Evolutionary conservation across 345 rosid genomes (phyloP).

Genomic region (Crucihimalaya himalaica): DNA sequence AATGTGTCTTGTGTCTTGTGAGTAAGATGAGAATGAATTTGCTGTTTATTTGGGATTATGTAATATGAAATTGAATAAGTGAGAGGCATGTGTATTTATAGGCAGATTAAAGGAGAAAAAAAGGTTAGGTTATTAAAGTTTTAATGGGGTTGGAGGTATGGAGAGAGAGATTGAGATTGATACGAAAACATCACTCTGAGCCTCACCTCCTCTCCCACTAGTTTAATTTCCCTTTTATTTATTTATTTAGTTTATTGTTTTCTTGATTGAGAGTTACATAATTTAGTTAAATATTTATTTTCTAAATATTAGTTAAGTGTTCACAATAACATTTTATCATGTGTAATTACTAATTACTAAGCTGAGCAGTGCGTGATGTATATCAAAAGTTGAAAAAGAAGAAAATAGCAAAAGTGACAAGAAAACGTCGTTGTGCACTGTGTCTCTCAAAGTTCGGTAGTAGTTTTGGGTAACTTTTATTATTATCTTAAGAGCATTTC

Average conservation of each 20-base stretch:
- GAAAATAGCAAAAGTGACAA: slow-evolving; percentile 11
- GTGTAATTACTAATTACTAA: slow-evolving; percentile 28
- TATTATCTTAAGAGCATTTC: no score
- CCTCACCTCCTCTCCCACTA: slow-evolving; percentile 21
- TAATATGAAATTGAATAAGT: slow-evolving; percentile 19
- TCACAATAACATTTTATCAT: slow-evolving; percentile 27
- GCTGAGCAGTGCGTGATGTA: slow-evolving; percentile 31
- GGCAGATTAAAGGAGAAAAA: slow-evolving; percentile 1
- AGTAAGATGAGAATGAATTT: slow-evolving; percentile 7
- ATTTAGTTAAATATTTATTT: neutral
- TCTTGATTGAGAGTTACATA: slow-evolving; percentile 2
- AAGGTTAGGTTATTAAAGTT: slow-evolving; percentile 31
- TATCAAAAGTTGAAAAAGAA: slow-evolving; percentile 2
- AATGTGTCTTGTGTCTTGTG: slow-evolving; percentile 16
- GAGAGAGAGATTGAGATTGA: slow-evolving; percentile 35
- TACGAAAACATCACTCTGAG: slow-evolving; percentile 36
- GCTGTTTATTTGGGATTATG: neutral
- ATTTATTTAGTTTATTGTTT: neutral
- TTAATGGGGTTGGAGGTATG: slow-evolving; percentile 40
- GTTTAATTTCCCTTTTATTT: neutral
- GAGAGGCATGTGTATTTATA: slow-evolving; percentile 33
- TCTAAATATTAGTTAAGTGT: neutral
- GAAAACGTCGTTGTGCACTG: slow-evolving; percentile 7
- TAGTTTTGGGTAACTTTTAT: slow-evolving; percentile 21
- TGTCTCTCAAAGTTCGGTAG: slow-evolving; percentile 30